Base-by-base conservation (phyloP, 2,329 filamentous ascomycete species). In the Cordyceps cateniannulata region DNA sequence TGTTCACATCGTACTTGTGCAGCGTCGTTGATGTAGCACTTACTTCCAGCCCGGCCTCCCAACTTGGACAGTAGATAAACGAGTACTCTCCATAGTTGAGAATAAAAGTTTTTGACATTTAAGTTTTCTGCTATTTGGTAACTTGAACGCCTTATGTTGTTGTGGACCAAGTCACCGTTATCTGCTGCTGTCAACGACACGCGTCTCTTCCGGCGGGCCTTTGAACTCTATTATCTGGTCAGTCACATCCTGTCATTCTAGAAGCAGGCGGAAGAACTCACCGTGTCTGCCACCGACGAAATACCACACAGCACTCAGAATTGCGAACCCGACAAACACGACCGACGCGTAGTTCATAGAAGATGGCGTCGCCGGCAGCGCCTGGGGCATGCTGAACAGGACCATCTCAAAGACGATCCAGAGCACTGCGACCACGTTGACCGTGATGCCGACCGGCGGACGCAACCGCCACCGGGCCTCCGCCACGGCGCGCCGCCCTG, bases 291-390 rank as follows among this genome's bases (percentile, higher is more conserved):
- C 38, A n/a, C 16, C 16, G 5, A 42, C 7, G 14, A 18, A 65
- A 68, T 83, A 85, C 80, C 80, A 84, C 7, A 75, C 64, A 0
- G 73, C 77, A 20, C 75, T 74, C 32, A 83, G 70, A 3, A 67
- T 67, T 66, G 76, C 71, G 61, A 84, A 81, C 0, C 80, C 81
- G 0, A 81, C 75, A 63, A 86, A 80, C 2, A 86, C 83, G 1
- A 85, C 82, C 47, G 76, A 76, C 2, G 82, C 81, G 66, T 85
- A 85, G 63, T 85, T 83, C 79, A 82, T 82, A 45, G 72, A 75
- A 1, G 71, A 71, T 9, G 70, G 65, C 1, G 75, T 79, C 16
- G 81, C 77, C 0, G 81, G 80, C 53, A 81, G 62, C 3, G 73
- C 73, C 1, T 76, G 75, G 0, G 81, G 81, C 77, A 83, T 80